These are phyloP conservation scores for Xylaria multiplex DNA, from an alignment of 2,329 filamentous ascomycete genomes.

Conservation along the genomic window DNA sequence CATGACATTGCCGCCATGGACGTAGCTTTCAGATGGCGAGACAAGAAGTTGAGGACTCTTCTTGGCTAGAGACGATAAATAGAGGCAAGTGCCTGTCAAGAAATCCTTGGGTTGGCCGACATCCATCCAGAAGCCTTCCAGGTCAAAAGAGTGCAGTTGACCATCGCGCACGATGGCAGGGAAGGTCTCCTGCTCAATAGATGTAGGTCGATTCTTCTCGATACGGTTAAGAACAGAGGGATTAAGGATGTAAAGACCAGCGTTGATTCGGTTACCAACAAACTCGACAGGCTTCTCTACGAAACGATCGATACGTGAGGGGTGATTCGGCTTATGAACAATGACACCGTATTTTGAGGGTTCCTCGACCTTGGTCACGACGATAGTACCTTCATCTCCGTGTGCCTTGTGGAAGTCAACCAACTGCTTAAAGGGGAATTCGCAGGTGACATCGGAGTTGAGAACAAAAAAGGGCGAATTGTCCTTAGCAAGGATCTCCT, in stretches of 20 bases:
- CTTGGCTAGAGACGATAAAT: conserved; percentile 92
- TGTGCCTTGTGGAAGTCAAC: conserved; percentile 92
- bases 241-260: conserved; percentile 98
- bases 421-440: conserved; percentile 92
- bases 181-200: conserved; percentile 99
- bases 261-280: conserved; percentile 98
- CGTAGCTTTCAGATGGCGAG: conserved; percentile 77
- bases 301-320: conserved; percentile 95
- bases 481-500: conserved; percentile 91
- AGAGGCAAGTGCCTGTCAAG: conserved; percentile 93
- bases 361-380: conserved; percentile 98
- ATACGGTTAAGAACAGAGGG: conserved; percentile 90
- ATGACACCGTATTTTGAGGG: conserved; percentile 99
- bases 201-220: conserved; percentile 88
- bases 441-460: conserved; percentile 98
- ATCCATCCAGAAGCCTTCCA: conserved; percentile 99
- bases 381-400: conserved; percentile 95
- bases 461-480: conserved; percentile 96
- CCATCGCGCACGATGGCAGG: conserved; percentile 90
- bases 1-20: conserved; percentile 94
- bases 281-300: conserved; percentile 99
- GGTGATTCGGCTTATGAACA: conserved; percentile 93
- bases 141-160: conserved; percentile 92
- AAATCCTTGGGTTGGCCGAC: conserved; percentile 99
- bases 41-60: conserved; percentile 86